Conservation (phyloP, 2,329 filamentous ascomycete genomes). For the Ceratocystis huliohia region DNA sequence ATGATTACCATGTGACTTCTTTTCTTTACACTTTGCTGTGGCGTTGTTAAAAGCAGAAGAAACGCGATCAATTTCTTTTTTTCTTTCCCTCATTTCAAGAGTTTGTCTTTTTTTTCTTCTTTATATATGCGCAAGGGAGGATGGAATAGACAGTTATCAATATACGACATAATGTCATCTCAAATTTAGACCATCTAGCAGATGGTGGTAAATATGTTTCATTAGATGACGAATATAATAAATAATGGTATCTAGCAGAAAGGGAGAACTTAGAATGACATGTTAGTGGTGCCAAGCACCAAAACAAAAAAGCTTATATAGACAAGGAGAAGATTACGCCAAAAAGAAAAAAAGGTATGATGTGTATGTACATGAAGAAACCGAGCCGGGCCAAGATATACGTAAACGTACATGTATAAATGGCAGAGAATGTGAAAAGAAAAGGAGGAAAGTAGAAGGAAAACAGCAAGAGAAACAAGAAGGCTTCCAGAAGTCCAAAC, state of each 20-base stretch:
- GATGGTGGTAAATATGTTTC: background rate
- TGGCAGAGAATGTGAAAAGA: background rate
- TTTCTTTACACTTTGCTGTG: background rate
- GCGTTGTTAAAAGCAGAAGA: background rate
- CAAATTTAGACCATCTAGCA: background rate
- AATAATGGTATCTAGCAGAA: background rate
- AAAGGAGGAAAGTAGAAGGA: background rate
- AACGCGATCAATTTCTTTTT: background rate
- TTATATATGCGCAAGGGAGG: background rate
- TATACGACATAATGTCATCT: background rate
- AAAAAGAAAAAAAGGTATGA: background rate
- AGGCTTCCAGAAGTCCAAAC: background rate
- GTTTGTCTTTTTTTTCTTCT: background rate
- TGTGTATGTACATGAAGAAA: background rate
- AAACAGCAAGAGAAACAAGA: background rate
- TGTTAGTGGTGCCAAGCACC: background rate
- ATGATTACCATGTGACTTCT: background rate
- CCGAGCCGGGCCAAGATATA: background rate
- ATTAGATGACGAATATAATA: background rate
- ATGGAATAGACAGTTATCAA: background rate
- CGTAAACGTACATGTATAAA: too few species aligned
- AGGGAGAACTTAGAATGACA: background rate
- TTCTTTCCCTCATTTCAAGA: background rate
- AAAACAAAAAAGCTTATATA: background rate
- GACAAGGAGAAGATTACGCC: background rate